phyloP scores from a whole-genome alignment of 768 basidiomycete species.

The Boletus pseudopeckii region DNA sequence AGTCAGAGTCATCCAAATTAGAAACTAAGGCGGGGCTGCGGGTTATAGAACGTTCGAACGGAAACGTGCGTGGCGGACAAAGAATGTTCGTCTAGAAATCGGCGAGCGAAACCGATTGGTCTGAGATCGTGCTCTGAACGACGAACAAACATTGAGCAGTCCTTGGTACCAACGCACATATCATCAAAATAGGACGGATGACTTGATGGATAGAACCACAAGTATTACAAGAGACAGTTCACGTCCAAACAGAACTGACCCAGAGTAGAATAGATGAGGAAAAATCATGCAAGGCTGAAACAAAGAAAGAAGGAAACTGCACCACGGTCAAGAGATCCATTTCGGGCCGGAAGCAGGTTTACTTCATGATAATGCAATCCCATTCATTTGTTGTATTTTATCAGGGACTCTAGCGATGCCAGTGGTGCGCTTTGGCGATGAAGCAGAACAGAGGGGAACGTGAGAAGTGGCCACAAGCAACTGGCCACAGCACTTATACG shows the following conservation, averaged over 20 bases:
- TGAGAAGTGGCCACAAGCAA: constrained; percentile 15
- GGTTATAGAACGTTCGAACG: constrained; percentile 2
- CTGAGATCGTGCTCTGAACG: constrained; percentile 1
- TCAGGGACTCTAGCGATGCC: constrained; percentile 9
- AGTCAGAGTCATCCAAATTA: constrained; percentile 3
- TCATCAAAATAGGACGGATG: constrained; percentile 1
- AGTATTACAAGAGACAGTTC: constrained; percentile 2
- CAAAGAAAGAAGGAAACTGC: constrained; percentile 1
- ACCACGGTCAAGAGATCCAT: constrained; percentile 12
- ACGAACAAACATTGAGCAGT: constrained; percentile 4
- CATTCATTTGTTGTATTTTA: constrained; percentile 11
- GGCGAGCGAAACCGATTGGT: neutral
- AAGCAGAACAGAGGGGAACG: constrained; percentile 12
- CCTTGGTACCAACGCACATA: neutral
- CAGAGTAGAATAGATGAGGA: constrained; percentile 7
- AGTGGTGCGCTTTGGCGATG: constrained; percentile 8
- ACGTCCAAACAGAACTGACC: constrained; percentile 3
- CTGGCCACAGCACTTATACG: constrained; percentile 13
- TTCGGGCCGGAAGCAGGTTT: neutral
- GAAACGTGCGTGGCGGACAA: constrained; percentile 1
- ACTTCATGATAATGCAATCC: constrained; percentile 8
- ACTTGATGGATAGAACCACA: neutral
- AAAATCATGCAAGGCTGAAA: neutral
- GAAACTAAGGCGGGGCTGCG: neutral
- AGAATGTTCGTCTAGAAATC: constrained; percentile 3